These are phyloP conservation scores for Lentinula lateritia DNA, from an alignment of 768 basidiomycete genomes.

Conservation along the genomic window DNA sequence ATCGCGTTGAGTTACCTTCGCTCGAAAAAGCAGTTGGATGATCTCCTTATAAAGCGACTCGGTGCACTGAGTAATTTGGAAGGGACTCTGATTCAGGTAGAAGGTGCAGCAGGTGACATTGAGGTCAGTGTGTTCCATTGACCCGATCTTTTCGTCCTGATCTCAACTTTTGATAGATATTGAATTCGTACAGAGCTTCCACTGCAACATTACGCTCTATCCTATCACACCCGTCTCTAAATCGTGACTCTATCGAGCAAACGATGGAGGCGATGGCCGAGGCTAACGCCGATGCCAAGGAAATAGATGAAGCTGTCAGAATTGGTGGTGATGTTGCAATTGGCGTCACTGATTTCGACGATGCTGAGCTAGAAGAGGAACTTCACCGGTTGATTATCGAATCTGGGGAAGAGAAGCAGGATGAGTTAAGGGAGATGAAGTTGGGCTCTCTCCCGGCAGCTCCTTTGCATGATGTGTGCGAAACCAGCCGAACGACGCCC, in stretches of 20 bases:
- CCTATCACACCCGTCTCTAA: conserved; percentile 74
- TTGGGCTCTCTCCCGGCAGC: neutral
- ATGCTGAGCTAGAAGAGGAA: neutral
- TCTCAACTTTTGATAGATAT: conserved; percentile 48
- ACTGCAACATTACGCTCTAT: conserved; percentile 71
- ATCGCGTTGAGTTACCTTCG: conserved; percentile 75
- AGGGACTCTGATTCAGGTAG: conserved; percentile 73
- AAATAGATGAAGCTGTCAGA: conserved; percentile 75
- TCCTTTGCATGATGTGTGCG: neutral
- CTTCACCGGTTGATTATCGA: neutral
- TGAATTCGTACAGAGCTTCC: conserved; percentile 82
- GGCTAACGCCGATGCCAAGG: conserved; percentile 74
- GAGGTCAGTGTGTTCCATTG: conserved; percentile 45
- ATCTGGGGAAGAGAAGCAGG: neutral
- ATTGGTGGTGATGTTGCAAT: conserved; percentile 35
- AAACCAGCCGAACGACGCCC: neutral
- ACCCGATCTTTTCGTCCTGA: neutral
- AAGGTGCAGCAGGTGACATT: conserved; percentile 84
- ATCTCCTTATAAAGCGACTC: conserved; percentile 68
- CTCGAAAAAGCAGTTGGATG: conserved; percentile 77
- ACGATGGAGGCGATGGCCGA: conserved; percentile 87
- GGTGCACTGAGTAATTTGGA: conserved; percentile 70
- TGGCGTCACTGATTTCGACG: neutral
- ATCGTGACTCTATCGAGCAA: conserved; percentile 71
- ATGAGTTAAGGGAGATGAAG: neutral